These are phyloP conservation scores for Cladosporium sp. DNA, from an alignment of 2,329 filamentous ascomycete genomes.

Conservation along the genomic window DNA sequence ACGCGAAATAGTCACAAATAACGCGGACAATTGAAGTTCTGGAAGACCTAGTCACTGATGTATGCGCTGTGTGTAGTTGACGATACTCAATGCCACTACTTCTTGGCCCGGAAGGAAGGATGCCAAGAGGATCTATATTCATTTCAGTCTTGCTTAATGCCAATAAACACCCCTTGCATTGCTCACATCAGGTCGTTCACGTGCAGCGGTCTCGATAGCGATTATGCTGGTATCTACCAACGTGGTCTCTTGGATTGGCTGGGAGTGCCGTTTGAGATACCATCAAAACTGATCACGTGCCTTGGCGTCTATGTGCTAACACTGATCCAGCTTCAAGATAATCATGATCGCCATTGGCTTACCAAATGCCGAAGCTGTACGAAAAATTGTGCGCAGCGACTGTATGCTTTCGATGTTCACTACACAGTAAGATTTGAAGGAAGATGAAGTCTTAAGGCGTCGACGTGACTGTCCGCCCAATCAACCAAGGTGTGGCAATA, in stretches of 20 bases:
- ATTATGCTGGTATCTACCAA: background rate
- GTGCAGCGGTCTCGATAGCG: background rate
- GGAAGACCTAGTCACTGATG: background rate
- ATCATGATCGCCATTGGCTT: background rate
- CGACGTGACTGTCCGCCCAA: background rate
- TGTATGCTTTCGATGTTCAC: background rate
- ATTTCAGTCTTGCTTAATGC: constrained; percentile 9
- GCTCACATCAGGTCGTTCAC: background rate
- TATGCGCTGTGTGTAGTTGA: background rate
- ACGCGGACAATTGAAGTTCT: background rate
- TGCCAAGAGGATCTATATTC: constrained; percentile 9
- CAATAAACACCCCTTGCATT: background rate
- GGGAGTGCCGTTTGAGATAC: background rate
- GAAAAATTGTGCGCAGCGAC: background rate
- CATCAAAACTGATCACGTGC: background rate
- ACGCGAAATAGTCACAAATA: background rate
- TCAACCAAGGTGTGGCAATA: too few relatives aligned
- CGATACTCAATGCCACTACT: too few relatives aligned
- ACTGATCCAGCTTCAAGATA: background rate
- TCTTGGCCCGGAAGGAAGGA: background rate
- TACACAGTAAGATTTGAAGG: background rate
- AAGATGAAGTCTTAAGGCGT: background rate
- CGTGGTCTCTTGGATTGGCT: background rate
- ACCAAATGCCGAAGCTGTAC: background rate
- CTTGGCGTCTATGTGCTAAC: background rate